Evolutionary conservation across 495 filamentous ascomycete genomes (phyloP).

Genomic region (Geoglossum glabrum): DNA sequence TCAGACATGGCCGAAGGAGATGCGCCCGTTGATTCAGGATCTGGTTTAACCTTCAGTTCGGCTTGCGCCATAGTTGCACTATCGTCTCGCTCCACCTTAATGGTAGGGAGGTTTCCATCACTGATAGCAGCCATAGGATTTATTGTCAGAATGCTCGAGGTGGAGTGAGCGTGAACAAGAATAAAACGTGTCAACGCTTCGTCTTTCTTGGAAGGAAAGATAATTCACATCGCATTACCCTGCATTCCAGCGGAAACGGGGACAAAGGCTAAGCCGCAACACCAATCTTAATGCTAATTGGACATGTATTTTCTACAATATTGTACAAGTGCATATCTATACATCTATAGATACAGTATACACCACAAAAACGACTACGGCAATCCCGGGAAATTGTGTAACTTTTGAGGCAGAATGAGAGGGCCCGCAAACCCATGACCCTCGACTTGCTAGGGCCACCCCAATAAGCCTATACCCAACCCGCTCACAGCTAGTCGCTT

Average conservation of each 20-base stretch:
- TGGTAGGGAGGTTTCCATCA: neutral
- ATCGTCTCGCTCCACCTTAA: conserved; percentile 5
- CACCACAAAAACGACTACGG: no score
- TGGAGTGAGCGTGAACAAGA: neutral
- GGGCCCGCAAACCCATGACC: no score
- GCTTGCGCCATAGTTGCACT: neutral
- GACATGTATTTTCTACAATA: no score
- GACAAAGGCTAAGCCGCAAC: no score
- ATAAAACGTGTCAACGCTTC: neutral
- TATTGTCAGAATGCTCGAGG: neutral
- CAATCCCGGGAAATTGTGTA: no score
- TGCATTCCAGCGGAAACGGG: neutral
- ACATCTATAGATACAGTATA: no score
- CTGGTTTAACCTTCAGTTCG: conserved; percentile 36
- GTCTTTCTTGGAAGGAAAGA: neutral
- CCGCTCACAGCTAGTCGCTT: no score
- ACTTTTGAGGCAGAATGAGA: no score
- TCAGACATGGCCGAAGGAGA: conserved; percentile 43
- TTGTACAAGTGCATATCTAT: no score
- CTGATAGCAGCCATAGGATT: neutral
- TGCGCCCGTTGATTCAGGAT: conserved; percentile 36
- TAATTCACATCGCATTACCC: neutral
- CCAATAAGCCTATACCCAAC: no score
- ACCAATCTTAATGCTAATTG: no score
- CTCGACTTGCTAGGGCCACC: no score